Conservation (phyloP, 441 rosid genomes). For the Kokia cookei region DNA sequence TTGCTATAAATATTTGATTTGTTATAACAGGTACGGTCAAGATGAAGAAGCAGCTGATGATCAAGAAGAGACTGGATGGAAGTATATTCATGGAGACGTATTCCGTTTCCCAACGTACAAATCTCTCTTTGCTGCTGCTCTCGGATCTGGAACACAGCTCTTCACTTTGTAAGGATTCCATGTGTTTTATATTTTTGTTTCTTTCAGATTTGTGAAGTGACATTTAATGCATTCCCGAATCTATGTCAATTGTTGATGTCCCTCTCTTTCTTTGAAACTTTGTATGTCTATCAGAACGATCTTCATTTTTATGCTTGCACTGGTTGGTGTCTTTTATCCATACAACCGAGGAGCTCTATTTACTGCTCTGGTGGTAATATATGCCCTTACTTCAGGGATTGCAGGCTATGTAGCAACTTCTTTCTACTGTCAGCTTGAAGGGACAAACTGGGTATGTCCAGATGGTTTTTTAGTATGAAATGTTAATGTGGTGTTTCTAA, state of each 20-base stretch:
- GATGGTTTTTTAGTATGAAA: not conserved
- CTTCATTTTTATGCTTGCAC: constrained; percentile 68
- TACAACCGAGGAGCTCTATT: constrained; percentile 85
- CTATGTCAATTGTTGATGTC: not conserved
- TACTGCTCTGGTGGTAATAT: constrained; percentile 73
- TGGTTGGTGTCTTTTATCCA: constrained; percentile 82
- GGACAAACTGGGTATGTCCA: constrained; percentile 59
- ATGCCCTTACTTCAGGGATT: constrained; percentile 74
- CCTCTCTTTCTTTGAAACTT: not conserved
- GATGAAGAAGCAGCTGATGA: constrained; percentile 89
- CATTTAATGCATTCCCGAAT: not conserved
- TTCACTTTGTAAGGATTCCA: constrained; percentile 56
- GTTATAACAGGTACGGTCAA: constrained; percentile 55
- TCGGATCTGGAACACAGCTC: constrained; percentile 67
- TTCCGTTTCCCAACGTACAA: constrained; percentile 69
- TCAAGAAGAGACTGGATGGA: constrained; percentile 95
- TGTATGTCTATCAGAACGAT: constrained; percentile 37
- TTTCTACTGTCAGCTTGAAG: constrained; percentile 81
- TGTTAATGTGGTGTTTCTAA: not conserved
- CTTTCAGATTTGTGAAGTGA: not conserved
- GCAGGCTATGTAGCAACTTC: constrained; percentile 73
- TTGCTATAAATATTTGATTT: not conserved
- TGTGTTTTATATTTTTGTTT: not conserved
- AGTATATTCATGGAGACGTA: constrained; percentile 83
- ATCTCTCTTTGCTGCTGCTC: constrained; percentile 67